These are phyloP conservation scores for Pulveroboletus sp. DNA, from an alignment of 768 basidiomycete species.

Conservation along the genomic window DNA sequence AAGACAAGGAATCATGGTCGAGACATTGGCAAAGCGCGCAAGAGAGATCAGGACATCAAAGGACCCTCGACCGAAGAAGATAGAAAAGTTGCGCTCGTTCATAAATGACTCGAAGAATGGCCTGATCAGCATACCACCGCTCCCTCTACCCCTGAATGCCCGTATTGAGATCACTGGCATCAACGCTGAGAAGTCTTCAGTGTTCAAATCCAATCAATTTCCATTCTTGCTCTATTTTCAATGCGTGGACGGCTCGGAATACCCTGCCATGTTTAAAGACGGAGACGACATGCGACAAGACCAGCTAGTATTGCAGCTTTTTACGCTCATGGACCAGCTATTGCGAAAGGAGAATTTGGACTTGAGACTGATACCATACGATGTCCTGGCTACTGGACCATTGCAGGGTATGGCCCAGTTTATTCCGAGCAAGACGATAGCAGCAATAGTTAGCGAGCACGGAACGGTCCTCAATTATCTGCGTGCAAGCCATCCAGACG, in stretches of 20 bases:
- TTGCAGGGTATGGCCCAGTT: slow-evolving; percentile 96
- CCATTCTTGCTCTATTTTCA: slow-evolving; percentile 90
- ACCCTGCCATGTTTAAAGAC: slow-evolving; percentile 96
- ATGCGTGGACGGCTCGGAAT: slow-evolving; percentile 78
- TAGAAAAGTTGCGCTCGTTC: slow-evolving; percentile 85
- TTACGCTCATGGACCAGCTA: slow-evolving; percentile 95
- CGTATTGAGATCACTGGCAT: slow-evolving; percentile 79
- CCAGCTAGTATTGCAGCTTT: slow-evolving; percentile 96
- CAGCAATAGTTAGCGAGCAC: slow-evolving; percentile 89
- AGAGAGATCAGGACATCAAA: slow-evolving; percentile 85
- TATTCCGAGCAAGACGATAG: slow-evolving; percentile 92
- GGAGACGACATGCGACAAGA: slow-evolving; percentile 99
- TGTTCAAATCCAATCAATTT: slow-evolving; percentile 96
- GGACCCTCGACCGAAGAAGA: slow-evolving; percentile 94
- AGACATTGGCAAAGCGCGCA: slow-evolving; percentile 79
- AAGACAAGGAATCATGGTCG: slow-evolving; percentile 88
- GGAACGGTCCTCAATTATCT: slow-evolving; percentile 86
- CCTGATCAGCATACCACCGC: slow-evolving; percentile 69
- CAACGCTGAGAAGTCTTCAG: slow-evolving; percentile 84
- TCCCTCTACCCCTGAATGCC: slow-evolving; percentile 92
- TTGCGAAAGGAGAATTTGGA: slow-evolving; percentile 94
- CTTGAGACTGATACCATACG: slow-evolving; percentile 84
- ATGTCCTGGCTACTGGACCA: slow-evolving; percentile 88
- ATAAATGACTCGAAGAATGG: slow-evolving; percentile 83
- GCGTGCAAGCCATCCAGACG: slow-evolving; percentile 82